Base-by-base conservation (phyloP, 441 rosid species). In the Gossypium schwendimanii region DNA sequence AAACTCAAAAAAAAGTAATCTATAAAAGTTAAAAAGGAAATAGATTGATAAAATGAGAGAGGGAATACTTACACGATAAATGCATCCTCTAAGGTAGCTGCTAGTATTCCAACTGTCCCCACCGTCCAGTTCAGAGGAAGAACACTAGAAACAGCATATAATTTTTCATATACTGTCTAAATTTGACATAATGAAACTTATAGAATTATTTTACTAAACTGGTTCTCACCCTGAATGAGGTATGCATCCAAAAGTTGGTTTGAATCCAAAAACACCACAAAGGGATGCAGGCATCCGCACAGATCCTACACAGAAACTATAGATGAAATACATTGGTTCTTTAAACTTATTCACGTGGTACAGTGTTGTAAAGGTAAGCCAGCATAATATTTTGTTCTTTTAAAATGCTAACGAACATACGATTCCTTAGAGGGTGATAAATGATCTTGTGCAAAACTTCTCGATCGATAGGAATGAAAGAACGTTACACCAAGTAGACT, bases 211-310 rank as follows among this genome's bases (percentile, higher is more conserved):
- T 12, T 49, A n/a, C 28, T 9, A 49, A 47, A 67, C 0, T 15
- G 71, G 28, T 23, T 72, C 82, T 72, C 66, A 87, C 93, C 93
- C 93, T 0, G 84, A 63, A 68, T 79, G 87, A 53, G 96, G 84
- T 15, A 86, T 61, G 18, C 91, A 82, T 2, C 88, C 84, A 14
- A 87, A 88, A 1, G 96, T 88, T 50, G 96, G 96, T 75, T 88
- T 90, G 71, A 90, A 78, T 59, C 96, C 96, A 71, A 87, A 83
- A 64, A 87, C 88, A 31, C 96, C 96, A 72, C 96, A 88, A 21
- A 90, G 91, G 72, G 96, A 84, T 44, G 91, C 96, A 47, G 96
- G 96, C 87, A 88, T 80, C 75, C 93, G 81, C 7, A 90, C 96
- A 3, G 96, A 90, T 12, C 96, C 96, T 90, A 61, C 7, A 61